Evolutionary conservation across 305 asterid species (phyloP), one percentile per base, ranked within the genome.

Genomic region (Lippia alba): DNA sequence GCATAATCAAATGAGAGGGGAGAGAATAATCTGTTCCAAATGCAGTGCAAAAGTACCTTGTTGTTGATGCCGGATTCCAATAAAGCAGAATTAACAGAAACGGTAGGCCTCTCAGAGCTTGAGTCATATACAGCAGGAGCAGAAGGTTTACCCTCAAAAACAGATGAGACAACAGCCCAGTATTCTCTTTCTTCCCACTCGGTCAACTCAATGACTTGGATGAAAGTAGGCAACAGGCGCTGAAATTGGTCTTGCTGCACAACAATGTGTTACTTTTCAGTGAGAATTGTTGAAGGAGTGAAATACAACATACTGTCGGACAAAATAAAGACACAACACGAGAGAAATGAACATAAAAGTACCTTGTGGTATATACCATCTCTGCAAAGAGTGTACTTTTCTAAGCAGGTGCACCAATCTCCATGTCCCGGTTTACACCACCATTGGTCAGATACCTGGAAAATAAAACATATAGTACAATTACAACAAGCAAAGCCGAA

Each of bases 381-480:
- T 73, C 89, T 84, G 77, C 96, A 86, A 54, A 94, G 96, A 57
- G 86, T 91, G 85, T 91, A 94, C 78, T 70, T 94, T 65, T 94
- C 99, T 72, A 94, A 91, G 94, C 91, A 86, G 77, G 96, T 94
- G 80, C 85, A 88, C 99, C 99, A 94, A 83, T 94, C 99, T 62
- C 97, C 99, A 72, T 94, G 99, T 55, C 99, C 99, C 18, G 99
- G 96, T 88, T 87, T 83, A 61, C 81, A 94, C 99, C 99, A 94
- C 96, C 99, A 94, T 70, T 86, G 89, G 65, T 85, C 91, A 6
- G 99, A 94, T 55, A 87, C 98, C 96, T 91, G 82, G 64, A 81
- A 76, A 57, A 58, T 18, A 48, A 24, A 24, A 69, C 50, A 62
- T 56, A 65, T 74, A 61, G 56, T 34, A 20, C 60, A 65, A 67